Evolutionary conservation across 768 basidiomycete species (phyloP), one percentile per base, ranked within the genome.

Genomic region (Agrocybe chaxingu): DNA sequence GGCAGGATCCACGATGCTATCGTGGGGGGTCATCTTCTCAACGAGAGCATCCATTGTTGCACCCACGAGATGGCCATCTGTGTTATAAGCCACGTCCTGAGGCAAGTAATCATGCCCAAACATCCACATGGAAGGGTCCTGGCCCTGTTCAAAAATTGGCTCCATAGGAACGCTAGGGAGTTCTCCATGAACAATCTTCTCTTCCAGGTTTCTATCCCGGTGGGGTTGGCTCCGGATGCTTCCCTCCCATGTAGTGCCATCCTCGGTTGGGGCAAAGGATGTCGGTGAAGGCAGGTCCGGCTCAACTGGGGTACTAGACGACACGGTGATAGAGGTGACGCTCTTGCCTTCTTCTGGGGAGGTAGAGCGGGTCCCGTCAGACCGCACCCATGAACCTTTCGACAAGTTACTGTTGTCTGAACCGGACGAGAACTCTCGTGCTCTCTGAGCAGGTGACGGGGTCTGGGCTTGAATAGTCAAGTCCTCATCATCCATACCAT

Each of bases 21-120:
- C 92, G 62, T 97, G 92, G 4, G 95, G 93, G 13, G 96, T 96
- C 86, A 98, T 89, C 71, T 92, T 94, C 71, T 96, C 94, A n/a
- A 98, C 87, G 38, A 99, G 74, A 1, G 87, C 94, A 12, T 78
- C 78, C 53, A 99, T 74, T 3, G 92, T 93, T 2, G 93, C 97
- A 18, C 93, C 95, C 8, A 94, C 88, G 13, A 98, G 82, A 55
- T 84, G 81, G 2, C 94, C 95, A 9, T 98, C 94, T 40, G 78
- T 77, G 64, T 95, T 97, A 74, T 92, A 94, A 3, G 87, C 82
- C 43, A 96, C 88, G 61, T 99, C 95, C 33, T 87, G 82, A 4
- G 82, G 70, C 9, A 84, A 76, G 66, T 94, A 90, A 58, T 97
- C 93, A 63, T 89, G 82, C n/a, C 80, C 74, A 54, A 79, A 68